Base-by-base conservation (phyloP, 83 land plant species). In the Diphasiastrum complanatum region DNA sequence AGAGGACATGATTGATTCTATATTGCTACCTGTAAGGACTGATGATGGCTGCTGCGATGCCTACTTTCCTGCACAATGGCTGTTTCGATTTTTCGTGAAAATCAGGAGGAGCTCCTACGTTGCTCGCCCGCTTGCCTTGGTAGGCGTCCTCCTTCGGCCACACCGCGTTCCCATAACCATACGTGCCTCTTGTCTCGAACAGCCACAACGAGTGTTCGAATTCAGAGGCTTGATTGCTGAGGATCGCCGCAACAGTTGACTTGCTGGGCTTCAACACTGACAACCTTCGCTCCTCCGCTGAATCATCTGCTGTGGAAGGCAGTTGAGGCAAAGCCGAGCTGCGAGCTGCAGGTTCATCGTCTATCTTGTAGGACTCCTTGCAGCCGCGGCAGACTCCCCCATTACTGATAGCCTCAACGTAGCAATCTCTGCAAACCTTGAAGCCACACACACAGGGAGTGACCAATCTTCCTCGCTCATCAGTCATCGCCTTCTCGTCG, bases 341-440 rank as follows among this genome's bases (percentile, higher is more conserved):
- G 28, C 65, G 25, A 35, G 31, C 53, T 25, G 55, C 51, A 33
- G 74, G 69, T 16, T 63, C 48, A 20, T 77, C 95, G 29, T 62
- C 75, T 12, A 54, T 37, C 58, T 67, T 78, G 75, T 85, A 85
- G 4, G 75, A 79, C 77, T 85, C 96, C 60, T 81, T 85, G 70
- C 96, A 89, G 0, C 91, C 91, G 0, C 91, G 91, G 66, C 96
- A 89, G 0, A 55, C 28, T 0, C 92, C 91, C 3, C 70, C 75
- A 0, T 71, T 79, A 34, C 80, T 85, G 45, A 66, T 77, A 1
- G 81, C 85, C 49, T 89, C 95, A 16, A 78, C 5, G 69, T 80
- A 85, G 69, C 95, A 89, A 4, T 89, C 95, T 22, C 87, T 67
- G 58, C 95, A 89, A 5, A 89, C 83, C 68, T 75, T 83, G 66